Percentiles rank a stretch among this genome's conserved stretches.
phyloP scores from a whole-genome alignment of 768 basidiomycete genomes.

The Tulasnella sp. region DNA sequence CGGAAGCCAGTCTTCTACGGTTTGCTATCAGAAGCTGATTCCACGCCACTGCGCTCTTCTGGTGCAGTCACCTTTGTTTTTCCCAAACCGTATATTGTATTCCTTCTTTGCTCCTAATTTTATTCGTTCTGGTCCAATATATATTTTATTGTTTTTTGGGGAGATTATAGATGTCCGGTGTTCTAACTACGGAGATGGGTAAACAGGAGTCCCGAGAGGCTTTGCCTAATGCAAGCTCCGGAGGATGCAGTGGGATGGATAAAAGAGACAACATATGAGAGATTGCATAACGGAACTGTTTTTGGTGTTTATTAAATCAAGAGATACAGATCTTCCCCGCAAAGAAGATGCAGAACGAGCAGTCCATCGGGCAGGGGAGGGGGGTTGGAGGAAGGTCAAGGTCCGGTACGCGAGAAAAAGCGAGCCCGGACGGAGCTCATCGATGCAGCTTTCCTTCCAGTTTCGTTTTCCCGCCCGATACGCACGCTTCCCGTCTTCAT shows the following conservation, averaged over 20 bases:
- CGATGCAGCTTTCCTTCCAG: background rate
- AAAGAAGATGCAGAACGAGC: background rate
- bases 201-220: background rate
- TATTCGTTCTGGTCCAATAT: background rate
- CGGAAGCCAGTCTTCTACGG: background rate
- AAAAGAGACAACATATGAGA: background rate
- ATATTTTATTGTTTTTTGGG: background rate
- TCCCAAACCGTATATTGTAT: background rate
- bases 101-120: background rate
- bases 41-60: background rate
- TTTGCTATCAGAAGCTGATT: background rate
- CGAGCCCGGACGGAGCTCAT: background rate
- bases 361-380: background rate
- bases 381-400: background rate
- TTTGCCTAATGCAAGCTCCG: background rate
- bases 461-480: background rate
- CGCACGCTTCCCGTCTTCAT: background rate
- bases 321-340: background rate
- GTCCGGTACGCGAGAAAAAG: background rate
- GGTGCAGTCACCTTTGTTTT: background rate
- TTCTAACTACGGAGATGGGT: background rate
- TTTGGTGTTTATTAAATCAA: background rate
- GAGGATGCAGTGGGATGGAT: background rate
- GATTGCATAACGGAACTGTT: background rate
- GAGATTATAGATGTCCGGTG: background rate